Conservation (phyloP, 192 early-diverging fungal genomes). For the Mortierella antarctica region DNA sequence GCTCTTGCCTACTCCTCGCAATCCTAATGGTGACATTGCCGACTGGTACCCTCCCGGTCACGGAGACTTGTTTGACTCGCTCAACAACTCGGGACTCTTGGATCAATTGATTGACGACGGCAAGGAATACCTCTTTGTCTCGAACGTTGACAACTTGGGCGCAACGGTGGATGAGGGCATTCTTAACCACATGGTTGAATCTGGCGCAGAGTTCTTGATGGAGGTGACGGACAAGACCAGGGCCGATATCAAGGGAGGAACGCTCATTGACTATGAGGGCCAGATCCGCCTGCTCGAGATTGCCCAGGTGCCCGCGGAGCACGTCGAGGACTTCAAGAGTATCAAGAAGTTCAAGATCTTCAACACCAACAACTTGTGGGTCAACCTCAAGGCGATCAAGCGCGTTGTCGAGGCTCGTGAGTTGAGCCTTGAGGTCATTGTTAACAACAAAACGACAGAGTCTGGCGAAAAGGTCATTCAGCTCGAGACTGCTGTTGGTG, state of each 20-base stretch:
- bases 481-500: slow-evolving; percentile 98
- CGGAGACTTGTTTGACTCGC: slow-evolving; percentile 97
- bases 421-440: slow-evolving; percentile 94
- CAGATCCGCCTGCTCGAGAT: slow-evolving; percentile 94
- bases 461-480: slow-evolving; percentile 97
- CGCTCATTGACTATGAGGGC: slow-evolving; percentile 98
- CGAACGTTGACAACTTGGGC: slow-evolving; percentile 99
- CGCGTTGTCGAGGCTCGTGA: slow-evolving; percentile 80
- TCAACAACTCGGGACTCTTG: slow-evolving; percentile 92
- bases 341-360: slow-evolving; percentile 99
- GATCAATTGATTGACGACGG: slow-evolving; percentile 93
- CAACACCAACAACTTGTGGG: slow-evolving; percentile 97
- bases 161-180: slow-evolving; percentile 96
- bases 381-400: slow-evolving; percentile 86
- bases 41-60: slow-evolving; percentile 98
- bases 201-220: slow-evolving; percentile 96
- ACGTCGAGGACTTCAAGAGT: slow-evolving; percentile 98
- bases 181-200: slow-evolving; percentile 88
- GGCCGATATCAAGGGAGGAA: slow-evolving; percentile 99
- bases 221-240: slow-evolving; percentile 99
- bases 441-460: slow-evolving; percentile 95
- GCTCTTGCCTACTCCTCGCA: slow-evolving; percentile 83
- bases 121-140: slow-evolving; percentile 99
- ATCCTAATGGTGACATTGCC: slow-evolving; percentile 71
- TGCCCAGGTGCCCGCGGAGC: slow-evolving; percentile 97